Conservation (phyloP, 2,329 filamentous ascomycete genomes). For the Fusarium neocosmosporiellum region DNA sequence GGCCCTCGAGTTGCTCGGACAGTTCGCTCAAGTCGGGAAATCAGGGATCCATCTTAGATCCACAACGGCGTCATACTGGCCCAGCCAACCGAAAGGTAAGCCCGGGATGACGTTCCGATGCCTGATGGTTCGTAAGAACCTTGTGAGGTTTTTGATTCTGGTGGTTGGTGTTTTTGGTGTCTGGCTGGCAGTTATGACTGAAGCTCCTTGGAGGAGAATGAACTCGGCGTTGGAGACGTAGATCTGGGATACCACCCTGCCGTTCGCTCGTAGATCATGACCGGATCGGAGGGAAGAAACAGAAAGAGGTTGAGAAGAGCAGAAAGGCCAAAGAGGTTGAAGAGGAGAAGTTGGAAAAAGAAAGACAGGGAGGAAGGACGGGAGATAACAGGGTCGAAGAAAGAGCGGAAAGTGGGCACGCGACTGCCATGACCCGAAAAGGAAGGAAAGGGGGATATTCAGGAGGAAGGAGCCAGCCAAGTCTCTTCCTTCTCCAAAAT, state of each 20-base stretch:
- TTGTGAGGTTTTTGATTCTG: background rate
- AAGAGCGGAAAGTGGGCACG: slow-evolving; percentile 22
- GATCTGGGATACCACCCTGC: background rate
- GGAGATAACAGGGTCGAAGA: background rate
- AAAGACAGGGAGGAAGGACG: background rate
- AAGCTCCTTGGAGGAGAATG: background rate
- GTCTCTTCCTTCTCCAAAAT: background rate
- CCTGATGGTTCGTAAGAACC: background rate
- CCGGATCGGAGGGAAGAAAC: background rate
- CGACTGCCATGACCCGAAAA: background rate
- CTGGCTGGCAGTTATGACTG: background rate
- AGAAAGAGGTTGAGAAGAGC: background rate
- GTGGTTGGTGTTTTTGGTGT: background rate
- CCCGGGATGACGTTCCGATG: slow-evolving; percentile 7
- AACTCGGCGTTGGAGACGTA: background rate
- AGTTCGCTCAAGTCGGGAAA: slow-evolving; percentile 11
- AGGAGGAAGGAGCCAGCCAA: slow-evolving; percentile 5
- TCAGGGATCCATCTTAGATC: slow-evolving; percentile 33
- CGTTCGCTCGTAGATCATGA: background rate
- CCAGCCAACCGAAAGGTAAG: slow-evolving; percentile 33
- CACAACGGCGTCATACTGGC: slow-evolving; percentile 35
- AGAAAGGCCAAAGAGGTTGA: background rate
- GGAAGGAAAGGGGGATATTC: background rate
- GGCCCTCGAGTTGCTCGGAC: slow-evolving; percentile 10
- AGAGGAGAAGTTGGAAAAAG: background rate